phyloP scores from a whole-genome alignment of 164 flowering plant genomes.

The Euptelea pleiosperma region DNA sequence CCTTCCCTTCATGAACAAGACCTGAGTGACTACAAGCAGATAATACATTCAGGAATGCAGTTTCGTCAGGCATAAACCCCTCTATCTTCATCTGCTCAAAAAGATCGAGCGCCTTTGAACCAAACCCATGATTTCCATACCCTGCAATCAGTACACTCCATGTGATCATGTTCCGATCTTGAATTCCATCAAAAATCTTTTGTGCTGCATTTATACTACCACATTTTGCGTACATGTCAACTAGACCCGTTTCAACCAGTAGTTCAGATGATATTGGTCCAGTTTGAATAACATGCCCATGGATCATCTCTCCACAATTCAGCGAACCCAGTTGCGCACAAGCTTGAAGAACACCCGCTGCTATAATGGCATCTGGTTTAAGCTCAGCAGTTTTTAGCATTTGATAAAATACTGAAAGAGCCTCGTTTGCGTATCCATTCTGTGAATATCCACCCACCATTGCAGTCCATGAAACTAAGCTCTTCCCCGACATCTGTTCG shows the following conservation, averaged over 20 bases:
- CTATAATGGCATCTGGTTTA: conserved; percentile 19
- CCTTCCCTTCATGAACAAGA: conserved; percentile 22
- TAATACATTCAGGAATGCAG: conserved; percentile 20
- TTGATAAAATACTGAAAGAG: conserved; percentile 19
- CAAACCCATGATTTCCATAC: conserved; percentile 26
- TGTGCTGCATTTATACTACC: conserved; percentile 31
- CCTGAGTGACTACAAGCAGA: conserved; percentile 33
- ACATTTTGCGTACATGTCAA: conserved; percentile 87
- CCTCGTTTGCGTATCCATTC: conserved; percentile 22
- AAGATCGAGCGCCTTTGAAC: conserved; percentile 20
- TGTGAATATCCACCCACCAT: conserved; percentile 24
- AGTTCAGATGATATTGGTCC: conserved; percentile 11
- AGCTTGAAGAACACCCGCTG: conserved; percentile 22
- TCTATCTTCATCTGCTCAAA: conserved; percentile 21
- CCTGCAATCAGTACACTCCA: conserved; percentile 28
- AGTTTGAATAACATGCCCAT: conserved; percentile 15
- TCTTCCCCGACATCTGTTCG: conserved; percentile 17
- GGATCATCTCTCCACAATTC: conserved; percentile 21
- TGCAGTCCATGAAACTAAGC: conserved; percentile 24
- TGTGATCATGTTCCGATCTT: conserved; percentile 10
- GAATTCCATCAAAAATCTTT: conserved; percentile 14
- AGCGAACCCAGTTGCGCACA: conserved; percentile 24
- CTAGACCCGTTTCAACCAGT: conserved; percentile 36
- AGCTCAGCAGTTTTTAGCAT: conserved; percentile 17
- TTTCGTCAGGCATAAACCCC: conserved; percentile 24